These are phyloP conservation scores for Acanthamoeba healyi DNA, from an alignment of 208 protist genomes.

Conservation along the genomic window DNA sequence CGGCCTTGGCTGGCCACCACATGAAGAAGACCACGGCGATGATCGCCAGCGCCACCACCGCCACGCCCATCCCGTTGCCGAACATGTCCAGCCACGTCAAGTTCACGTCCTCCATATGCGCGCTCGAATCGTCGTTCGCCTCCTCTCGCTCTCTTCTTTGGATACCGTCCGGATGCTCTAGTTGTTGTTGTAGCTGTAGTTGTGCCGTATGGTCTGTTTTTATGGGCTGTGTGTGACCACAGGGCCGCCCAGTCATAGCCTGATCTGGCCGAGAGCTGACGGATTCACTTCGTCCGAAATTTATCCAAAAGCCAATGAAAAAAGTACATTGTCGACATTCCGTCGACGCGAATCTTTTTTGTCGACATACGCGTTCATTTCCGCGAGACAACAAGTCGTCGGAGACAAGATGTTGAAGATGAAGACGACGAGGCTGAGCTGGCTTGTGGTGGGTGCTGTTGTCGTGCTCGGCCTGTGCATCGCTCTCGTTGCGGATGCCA, in stretches of 20 bases:
- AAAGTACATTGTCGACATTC: neutral
- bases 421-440: neutral
- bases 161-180: neutral
- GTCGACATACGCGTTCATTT: neutral
- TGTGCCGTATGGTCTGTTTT: no score
- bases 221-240: no score
- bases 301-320: neutral
- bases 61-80: neutral
- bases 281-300: neutral
- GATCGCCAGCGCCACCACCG: neutral
- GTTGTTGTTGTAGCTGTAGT: neutral
- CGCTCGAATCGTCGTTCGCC: neutral
- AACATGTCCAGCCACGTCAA: neutral
- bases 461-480: neutral
- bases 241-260: no score
- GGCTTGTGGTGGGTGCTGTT: neutral
- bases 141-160: neutral
- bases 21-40: neutral
- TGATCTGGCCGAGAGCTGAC: no score
- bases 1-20: neutral
- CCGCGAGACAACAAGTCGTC: no score
- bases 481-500: neutral
- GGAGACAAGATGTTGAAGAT: neutral
- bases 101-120: conserved; percentile 35
- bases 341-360: neutral